phyloP scores from a whole-genome alignment of 805 yeast species.

The Middelhovenomyces tepae region DNA sequence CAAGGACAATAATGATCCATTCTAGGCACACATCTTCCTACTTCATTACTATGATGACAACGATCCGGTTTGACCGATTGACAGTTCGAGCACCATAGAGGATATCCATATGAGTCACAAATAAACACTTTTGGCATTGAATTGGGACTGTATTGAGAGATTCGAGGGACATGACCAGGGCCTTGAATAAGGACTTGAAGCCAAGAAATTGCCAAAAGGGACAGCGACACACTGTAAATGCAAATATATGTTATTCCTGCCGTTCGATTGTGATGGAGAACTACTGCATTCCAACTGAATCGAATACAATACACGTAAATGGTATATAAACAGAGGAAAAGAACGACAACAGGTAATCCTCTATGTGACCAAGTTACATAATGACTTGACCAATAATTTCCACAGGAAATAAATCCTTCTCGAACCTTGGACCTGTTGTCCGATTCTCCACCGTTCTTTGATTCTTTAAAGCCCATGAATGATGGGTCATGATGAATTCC shows the following conservation, averaged over 20 bases:
- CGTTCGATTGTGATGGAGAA: neutral
- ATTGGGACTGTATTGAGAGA: neutral
- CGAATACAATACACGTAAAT: constrained; percentile 1
- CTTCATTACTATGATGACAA: constrained; percentile 56
- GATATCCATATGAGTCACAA: constrained; percentile 67
- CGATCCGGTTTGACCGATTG: constrained; percentile 56
- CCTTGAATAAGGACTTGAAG: neutral
- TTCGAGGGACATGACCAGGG: neutral
- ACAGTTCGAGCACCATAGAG: constrained; percentile 67
- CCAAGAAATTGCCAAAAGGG: neutral
- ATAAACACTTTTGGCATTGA: constrained; percentile 48
- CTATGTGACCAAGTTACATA: no score
- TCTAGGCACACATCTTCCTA: constrained; percentile 51
- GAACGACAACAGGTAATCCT: neutral
- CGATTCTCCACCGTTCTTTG: no score
- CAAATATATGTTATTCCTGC: neutral
- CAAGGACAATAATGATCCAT: constrained; percentile 83
- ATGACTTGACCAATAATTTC: no score
- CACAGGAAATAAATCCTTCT: no score
- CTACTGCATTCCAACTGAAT: constrained; percentile 1
- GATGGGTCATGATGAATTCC: no score
- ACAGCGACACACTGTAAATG: neutral
- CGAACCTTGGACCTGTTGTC: no score
- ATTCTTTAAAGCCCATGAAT: no score
- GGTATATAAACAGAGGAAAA: neutral